phyloP scores from a whole-genome alignment of 2,329 filamentous ascomycete genomes.

The Penicillium sp. region DNA sequence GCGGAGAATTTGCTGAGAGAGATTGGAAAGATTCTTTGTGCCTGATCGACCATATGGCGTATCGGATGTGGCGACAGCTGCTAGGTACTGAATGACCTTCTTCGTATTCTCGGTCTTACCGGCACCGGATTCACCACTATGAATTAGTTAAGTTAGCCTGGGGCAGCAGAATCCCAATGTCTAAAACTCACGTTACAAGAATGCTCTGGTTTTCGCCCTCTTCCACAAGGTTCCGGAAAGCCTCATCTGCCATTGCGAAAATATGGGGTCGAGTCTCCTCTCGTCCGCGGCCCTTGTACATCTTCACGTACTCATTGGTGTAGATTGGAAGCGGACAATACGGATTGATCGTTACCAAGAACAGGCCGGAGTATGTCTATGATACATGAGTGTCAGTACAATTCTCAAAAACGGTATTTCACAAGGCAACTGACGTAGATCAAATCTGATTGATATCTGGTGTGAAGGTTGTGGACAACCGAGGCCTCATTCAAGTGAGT shows the following conservation, averaged over 20 bases:
- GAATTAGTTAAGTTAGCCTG: not conserved
- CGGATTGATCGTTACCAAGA: conserved; percentile 94
- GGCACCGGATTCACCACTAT: conserved; percentile 84
- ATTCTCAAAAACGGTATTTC: not conserved
- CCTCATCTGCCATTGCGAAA: conserved; percentile 94
- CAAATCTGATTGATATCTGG: conserved; percentile 89
- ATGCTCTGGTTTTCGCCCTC: conserved; percentile 97
- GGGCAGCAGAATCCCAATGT: not conserved
- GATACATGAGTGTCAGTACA: conserved; percentile 4
- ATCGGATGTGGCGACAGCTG: conserved; percentile 86
- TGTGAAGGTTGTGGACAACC: conserved; percentile 94
- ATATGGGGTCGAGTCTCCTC: conserved; percentile 98
- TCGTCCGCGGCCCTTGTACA: conserved; percentile 88
- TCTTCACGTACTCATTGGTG: conserved; percentile 92
- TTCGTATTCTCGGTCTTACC: conserved; percentile 99
- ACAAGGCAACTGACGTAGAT: conserved; percentile 64
- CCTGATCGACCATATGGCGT: conserved; percentile 60
- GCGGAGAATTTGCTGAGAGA: conserved; percentile 92
- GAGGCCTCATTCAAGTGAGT: conserved; percentile 97
- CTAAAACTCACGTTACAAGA: conserved; percentile 68
- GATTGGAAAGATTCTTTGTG: conserved; percentile 70
- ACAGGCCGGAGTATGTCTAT: conserved; percentile 91
- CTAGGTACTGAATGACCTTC: conserved; percentile 98
- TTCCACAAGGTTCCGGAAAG: conserved; percentile 91
- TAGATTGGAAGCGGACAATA: conserved; percentile 96